Evolutionary conservation across 2,329 filamentous ascomycete genomes (phyloP).

Genomic region (Aspergillus hortae): DNA sequence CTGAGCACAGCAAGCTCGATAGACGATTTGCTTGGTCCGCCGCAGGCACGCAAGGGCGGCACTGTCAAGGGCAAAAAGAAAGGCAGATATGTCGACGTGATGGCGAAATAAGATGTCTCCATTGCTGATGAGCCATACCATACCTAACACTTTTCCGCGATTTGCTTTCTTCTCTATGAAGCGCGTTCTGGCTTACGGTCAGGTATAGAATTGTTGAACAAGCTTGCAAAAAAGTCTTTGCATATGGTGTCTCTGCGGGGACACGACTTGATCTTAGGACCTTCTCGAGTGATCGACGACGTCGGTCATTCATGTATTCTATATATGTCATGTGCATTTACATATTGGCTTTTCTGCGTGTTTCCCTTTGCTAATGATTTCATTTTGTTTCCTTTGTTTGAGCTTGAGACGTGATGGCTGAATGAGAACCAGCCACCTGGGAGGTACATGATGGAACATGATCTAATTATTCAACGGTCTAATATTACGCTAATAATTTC

Average conservation of each 20-base stretch:
- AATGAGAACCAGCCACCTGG: background rate
- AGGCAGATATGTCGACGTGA: slow-evolving; percentile 92
- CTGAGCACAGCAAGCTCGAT: slow-evolving; percentile 93
- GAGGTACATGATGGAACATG: slow-evolving; percentile 7
- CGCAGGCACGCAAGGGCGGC: slow-evolving; percentile 63
- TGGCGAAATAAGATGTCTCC: slow-evolving; percentile 59
- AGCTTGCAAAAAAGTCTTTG: slow-evolving; percentile 9
- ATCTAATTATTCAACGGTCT: slow-evolving; percentile 4
- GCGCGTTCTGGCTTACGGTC: slow-evolving; percentile 8
- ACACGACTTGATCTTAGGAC: slow-evolving; percentile 1
- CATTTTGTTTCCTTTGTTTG: slow-evolving; percentile 5
- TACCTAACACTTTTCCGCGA: slow-evolving; percentile 8
- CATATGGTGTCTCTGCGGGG: slow-evolving; percentile 7
- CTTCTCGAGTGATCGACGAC: slow-evolving; percentile 6
- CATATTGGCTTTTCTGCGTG: background rate
- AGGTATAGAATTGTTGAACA: slow-evolving; percentile 4
- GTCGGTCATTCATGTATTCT: slow-evolving; percentile 7
- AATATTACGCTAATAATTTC: slow-evolving; percentile 9
- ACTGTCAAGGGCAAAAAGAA: slow-evolving; percentile 71
- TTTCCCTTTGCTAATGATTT: slow-evolving; percentile 6
- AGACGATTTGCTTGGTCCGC: slow-evolving; percentile 81
- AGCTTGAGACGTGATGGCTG: slow-evolving; percentile 6
- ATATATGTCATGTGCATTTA: slow-evolving; percentile 8
- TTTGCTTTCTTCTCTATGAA: slow-evolving; percentile 16
- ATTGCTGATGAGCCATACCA: slow-evolving; percentile 8